Base-by-base conservation (phyloP, 176 grass and related monocot genomes). In the Phoenix roebelenii region DNA sequence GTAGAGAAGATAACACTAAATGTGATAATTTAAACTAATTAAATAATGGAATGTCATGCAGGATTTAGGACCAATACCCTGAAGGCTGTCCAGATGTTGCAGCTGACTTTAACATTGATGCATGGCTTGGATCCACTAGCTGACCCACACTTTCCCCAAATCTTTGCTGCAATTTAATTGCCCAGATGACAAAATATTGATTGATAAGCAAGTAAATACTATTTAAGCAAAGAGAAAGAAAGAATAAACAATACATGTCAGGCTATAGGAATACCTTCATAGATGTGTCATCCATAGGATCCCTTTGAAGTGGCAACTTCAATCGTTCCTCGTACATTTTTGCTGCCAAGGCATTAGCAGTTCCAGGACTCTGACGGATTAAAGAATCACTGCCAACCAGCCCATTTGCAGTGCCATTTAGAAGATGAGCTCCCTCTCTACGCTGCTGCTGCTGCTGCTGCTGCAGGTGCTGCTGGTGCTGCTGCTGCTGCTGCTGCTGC, bases 281-380 rank as follows among this genome's bases (percentile, higher is more conserved):
- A 9, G 35, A 44, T 14, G 10, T 9, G 12, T 44, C 35, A 44
- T 44, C 35, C 35, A 14, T 44, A 14, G 35, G 35, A 44, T 44
- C 35, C 35, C 35, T 44, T 44, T 44, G 35, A 14, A 44, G 35
- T 44, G 35, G 35, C 35, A 44, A 44, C 35, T 44, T 97, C 58
- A 97, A 64, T 52, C 78, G 76, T 64, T 97, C 87, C 68, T 97
- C 92, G 7, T 97, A 97, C 92, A 97, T 91, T 68, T 97, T 97
- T 54, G 92, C 74, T 18, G 92, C 92, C 67, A 97, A 79, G 15
- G 89, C 92, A 88, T 91, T 97, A 51, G 92, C 92, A 56, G 78
- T 78, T 61, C 87, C 80, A 74, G 64, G 69, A 50, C 64, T 85
- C 55, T 79, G 82, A 10, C 78, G 77, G 67, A 89, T 54, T 72